Base-by-base conservation (phyloP, 1,139 yeast species). In the Zygosaccharomyces sapae region DNA sequence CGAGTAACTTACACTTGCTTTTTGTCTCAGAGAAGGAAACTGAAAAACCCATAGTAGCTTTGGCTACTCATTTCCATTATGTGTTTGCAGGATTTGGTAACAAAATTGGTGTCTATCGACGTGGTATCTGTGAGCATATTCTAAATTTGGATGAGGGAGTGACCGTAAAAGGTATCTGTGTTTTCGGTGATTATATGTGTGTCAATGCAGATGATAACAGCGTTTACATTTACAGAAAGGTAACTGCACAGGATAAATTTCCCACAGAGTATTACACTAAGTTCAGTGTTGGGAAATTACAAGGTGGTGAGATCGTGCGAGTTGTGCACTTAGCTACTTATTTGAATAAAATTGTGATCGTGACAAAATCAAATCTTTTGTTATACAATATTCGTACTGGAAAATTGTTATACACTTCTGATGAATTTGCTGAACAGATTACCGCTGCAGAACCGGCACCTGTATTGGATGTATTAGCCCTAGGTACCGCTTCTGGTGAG, bases 301-400 rank as follows among this genome's bases (percentile, higher is more conserved):
- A 82, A 55, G 96, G 96, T 31, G 63, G 64, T 27, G 74, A 73
- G 2, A 75, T 92, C 27, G 83, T 84, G 9, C 83, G 82, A 31
- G 57, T 89, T 24, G 61, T 80, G 8, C 99, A 94, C 66, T 85
- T 95, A 43, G 89, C 97, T 34, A 92, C 99, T 0, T 90, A 92
- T 63, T 70, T 94, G 62, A 94, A 94, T 72, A 94, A 94, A 63
- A 70, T 94, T 33, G 84, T 86, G 1, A 81, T 92, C 31, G 90
- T 81, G 24, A 79, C 92, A 2, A 79, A 92, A 3, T 70, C 80
- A 3, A 70, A 80, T 40, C 65, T 86, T 43, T 53, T 77, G 30
- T 70, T 92, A 33, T 77, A 76, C 68, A 92, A 92, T 61, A 73
- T 89, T 46, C 79, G 89, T 58, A 81, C 96, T 0, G 90, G 92